Conservation (phyloP, 2,329 filamentous ascomycete genomes). For the Hypoxylon rubiginosum region DNA sequence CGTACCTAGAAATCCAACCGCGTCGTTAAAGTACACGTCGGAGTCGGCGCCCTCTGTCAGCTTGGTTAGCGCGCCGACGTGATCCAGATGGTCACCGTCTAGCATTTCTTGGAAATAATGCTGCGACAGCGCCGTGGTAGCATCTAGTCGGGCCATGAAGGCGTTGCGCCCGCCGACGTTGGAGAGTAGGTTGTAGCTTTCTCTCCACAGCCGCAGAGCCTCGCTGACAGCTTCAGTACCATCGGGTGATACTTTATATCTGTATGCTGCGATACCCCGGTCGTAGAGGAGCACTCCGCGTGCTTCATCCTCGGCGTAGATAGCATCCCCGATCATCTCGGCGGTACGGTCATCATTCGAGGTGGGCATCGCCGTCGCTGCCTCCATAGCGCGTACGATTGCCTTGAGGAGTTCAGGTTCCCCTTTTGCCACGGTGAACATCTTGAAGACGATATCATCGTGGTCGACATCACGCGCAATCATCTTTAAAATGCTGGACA, state of each 20-base stretch:
- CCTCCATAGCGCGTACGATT: slow-evolving; percentile 35
- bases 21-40: slow-evolving; percentile 3
- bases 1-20: slow-evolving; percentile 33
- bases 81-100: slow-evolving; percentile 21
- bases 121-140: slow-evolving; percentile 36
- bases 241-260: slow-evolving; percentile 33
- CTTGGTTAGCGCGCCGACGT: slow-evolving; percentile 29
- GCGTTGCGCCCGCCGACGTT: slow-evolving; percentile 40
- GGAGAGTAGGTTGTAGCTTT: slow-evolving; percentile 36
- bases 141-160: slow-evolving; percentile 12
- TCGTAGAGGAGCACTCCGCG: slow-evolving; percentile 42
- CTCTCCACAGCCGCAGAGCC: slow-evolving; percentile 39
- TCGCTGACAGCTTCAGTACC: slow-evolving; percentile 33
- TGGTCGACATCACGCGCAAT: slow-evolving; percentile 34
- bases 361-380: slow-evolving; percentile 18
- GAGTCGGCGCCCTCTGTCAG: slow-evolving; percentile 29
- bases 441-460: slow-evolving; percentile 30
- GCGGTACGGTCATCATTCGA: neutral
- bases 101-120: slow-evolving; percentile 45
- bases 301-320: slow-evolving; percentile 32
- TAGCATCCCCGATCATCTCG: slow-evolving; percentile 11
- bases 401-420: slow-evolving; percentile 32
- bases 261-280: slow-evolving; percentile 37
- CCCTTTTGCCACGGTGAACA: slow-evolving; percentile 34
- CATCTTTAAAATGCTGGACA: slow-evolving; percentile 33